Evolutionary conservation across 2,329 filamentous ascomycete species (phyloP).

Genomic region (Claviceps sorghi): DNA sequence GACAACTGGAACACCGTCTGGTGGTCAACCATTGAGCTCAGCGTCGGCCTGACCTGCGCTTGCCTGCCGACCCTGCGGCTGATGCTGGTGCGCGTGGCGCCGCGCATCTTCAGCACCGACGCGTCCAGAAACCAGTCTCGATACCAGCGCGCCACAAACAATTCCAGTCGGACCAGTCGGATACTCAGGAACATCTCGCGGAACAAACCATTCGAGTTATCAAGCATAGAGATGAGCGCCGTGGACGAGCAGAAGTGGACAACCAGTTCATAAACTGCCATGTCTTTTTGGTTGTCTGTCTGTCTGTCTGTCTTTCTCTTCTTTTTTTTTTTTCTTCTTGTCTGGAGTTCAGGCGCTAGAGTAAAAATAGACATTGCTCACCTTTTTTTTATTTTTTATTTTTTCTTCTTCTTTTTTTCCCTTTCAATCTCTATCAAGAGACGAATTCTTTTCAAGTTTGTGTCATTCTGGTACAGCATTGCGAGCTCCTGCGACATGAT

Average conservation of each 20-base stretch:
- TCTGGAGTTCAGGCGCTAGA: no score
- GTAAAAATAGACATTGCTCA: no score
- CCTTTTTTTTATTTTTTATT: no score
- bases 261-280: background rate
- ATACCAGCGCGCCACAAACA: background rate
- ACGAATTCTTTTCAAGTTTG: no score
- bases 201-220: background rate
- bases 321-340: background rate
- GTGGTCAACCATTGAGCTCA: slow-evolving; percentile 6
- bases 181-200: background rate
- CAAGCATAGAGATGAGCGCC: background rate
- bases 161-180: background rate
- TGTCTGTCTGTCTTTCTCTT: background rate
- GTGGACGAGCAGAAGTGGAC: background rate
- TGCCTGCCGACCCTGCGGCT: slow-evolving; percentile 5
- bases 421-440: no score
- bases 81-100: slow-evolving; percentile 3
- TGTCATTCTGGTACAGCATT: no score
- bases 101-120: slow-evolving; percentile 1
- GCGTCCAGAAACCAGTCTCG: background rate
- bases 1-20: slow-evolving; percentile 3
- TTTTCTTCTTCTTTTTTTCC: no score
- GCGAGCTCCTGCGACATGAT: no score
- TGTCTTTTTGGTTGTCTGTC: background rate
- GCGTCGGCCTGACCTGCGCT: slow-evolving; percentile 4